Percentiles rank a stretch among this genome's conserved stretches.
These are phyloP conservation scores for Aspergillus fructus DNA, from an alignment of 2,329 filamentous ascomycete species.

Conservation along the genomic window DNA sequence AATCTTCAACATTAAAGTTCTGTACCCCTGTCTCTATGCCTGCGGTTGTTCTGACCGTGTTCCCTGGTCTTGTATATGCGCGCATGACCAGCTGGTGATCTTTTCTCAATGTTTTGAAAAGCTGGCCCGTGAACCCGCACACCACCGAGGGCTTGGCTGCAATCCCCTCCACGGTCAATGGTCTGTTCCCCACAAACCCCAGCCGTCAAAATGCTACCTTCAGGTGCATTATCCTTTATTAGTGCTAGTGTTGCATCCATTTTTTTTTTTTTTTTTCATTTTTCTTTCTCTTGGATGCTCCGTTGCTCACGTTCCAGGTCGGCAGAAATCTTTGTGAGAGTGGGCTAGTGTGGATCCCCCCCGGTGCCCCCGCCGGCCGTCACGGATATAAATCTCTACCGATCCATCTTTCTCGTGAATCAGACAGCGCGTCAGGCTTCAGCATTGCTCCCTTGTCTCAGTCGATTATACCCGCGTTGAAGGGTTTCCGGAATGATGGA, in stretches of 20 bases:
- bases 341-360: constrained; percentile 10
- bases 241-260: constrained; percentile 2
- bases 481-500: constrained; percentile 24
- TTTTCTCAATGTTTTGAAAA: neutral
- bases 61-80: neutral
- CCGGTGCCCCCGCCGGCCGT: constrained; percentile 7
- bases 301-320: neutral
- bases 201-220: neutral
- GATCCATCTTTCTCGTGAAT: constrained; percentile 6
- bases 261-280: neutral
- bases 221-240: constrained; percentile 8
- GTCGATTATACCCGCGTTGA: neutral
- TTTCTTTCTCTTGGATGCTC: neutral
- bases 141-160: constrained; percentile 10
- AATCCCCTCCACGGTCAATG: neutral
- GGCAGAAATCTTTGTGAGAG: constrained; percentile 7
- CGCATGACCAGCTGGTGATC: neutral
- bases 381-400: constrained; percentile 18
- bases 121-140: neutral
- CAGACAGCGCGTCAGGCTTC: neutral
- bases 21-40: neutral
- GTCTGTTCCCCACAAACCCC: constrained; percentile 12
- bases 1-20: neutral
- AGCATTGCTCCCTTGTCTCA: neutral
- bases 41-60: neutral